phyloP scores from a whole-genome alignment of 768 basidiomycete species.

The Rhodotorula taiwanensis region DNA sequence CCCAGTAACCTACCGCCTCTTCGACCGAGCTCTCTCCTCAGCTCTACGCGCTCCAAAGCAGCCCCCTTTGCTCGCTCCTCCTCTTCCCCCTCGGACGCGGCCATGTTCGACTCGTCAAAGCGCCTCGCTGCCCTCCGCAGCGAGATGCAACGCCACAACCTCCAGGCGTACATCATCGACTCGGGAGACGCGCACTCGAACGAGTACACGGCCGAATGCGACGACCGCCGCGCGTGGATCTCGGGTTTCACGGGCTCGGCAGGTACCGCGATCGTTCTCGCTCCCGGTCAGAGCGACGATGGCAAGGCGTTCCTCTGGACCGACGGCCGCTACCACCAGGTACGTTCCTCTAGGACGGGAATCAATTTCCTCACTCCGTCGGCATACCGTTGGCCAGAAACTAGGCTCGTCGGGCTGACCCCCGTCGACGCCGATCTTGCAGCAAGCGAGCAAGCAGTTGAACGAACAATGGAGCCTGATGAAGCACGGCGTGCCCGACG shows the following conservation, averaged over 20 bases:
- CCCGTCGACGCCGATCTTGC: conserved; percentile 7
- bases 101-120: neutral
- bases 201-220: conserved; percentile 29
- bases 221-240: conserved; percentile 62
- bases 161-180: conserved; percentile 56
- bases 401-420: too few species aligned
- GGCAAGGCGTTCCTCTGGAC: conserved; percentile 78
- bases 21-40: too few species aligned
- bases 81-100: neutral
- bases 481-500: conserved; percentile 73
- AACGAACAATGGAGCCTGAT: conserved; percentile 87
- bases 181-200: conserved; percentile 86
- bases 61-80: neutral
- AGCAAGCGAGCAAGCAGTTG: conserved; percentile 85
- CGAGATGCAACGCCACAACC: conserved; percentile 1
- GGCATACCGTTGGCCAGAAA: too few species aligned
- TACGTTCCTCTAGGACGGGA: neutral
- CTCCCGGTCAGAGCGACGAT: too few species aligned
- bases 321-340: conserved; percentile 78
- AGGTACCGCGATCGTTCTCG: conserved; percentile 72
- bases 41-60: too few species aligned
- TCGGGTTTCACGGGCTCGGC: conserved; percentile 79
- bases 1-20: too few species aligned
- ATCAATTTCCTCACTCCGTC: too few species aligned
- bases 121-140: conserved; percentile 16